Conservation (phyloP, 2,329 filamentous ascomycete genomes). For the Sclerotinia nivalis region DNA sequence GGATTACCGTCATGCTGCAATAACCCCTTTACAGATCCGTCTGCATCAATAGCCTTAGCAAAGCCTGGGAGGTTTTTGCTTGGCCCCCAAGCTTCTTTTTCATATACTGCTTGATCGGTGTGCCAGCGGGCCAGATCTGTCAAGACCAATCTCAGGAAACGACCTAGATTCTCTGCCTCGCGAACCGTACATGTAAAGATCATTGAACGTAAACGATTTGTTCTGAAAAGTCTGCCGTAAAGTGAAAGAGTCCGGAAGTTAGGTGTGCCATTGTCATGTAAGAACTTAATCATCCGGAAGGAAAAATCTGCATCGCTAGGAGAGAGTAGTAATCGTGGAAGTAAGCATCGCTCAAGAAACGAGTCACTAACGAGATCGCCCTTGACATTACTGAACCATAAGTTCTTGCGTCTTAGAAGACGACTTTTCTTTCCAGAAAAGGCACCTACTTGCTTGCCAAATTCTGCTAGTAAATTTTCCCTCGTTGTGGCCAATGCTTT, state of each 20-base stretch:
- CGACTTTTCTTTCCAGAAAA: slow-evolving; percentile 68
- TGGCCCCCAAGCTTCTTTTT: slow-evolving; percentile 74
- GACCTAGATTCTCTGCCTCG: slow-evolving; percentile 90
- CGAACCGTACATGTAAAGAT: slow-evolving; percentile 89
- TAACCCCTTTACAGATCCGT: slow-evolving; percentile 69
- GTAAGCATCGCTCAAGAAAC: slow-evolving; percentile 84
- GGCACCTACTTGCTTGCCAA: slow-evolving; percentile 66
- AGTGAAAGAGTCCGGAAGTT: slow-evolving; percentile 85
- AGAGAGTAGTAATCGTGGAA: slow-evolving; percentile 84
- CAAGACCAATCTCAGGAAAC: slow-evolving; percentile 81
- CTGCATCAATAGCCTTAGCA: slow-evolving; percentile 68
- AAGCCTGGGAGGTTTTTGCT: slow-evolving; percentile 74
- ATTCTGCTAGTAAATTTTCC: slow-evolving; percentile 71
- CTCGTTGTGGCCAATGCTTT: slow-evolving; percentile 68
- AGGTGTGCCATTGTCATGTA: slow-evolving; percentile 81
- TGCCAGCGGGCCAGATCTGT: slow-evolving; percentile 85
- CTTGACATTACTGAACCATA: slow-evolving; percentile 73
- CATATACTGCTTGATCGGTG: slow-evolving; percentile 70
- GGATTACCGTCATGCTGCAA: slow-evolving; percentile 82
- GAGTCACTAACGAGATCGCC: slow-evolving; percentile 69
- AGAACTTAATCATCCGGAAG: slow-evolving; percentile 80
- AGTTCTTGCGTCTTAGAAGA: slow-evolving; percentile 71
- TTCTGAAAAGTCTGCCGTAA: slow-evolving; percentile 79
- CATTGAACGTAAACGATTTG: slow-evolving; percentile 75
- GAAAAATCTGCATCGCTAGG: slow-evolving; percentile 86